phyloP scores from a whole-genome alignment of 495 filamentous ascomycete genomes.

The Polyplosphaeria fusca region DNA sequence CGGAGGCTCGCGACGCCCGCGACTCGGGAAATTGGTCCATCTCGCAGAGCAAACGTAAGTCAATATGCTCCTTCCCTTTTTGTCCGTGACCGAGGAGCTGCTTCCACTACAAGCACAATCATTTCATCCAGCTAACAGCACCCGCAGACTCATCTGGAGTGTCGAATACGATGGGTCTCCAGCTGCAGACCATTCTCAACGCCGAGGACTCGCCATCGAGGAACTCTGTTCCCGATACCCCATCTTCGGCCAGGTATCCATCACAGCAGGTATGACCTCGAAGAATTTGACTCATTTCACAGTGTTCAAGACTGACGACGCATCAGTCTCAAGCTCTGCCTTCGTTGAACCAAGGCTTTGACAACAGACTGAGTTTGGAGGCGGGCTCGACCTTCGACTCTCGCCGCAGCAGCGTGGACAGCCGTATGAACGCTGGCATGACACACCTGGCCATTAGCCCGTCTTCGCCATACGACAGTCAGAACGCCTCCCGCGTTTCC shows the following conservation, averaged over 20 bases:
- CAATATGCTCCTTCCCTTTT: no score
- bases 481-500: constrained; percentile 43
- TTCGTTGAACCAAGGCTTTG: constrained; percentile 41
- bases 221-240: constrained; percentile 40
- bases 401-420: constrained; percentile 46
- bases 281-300: no score
- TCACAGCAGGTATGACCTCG: constrained; percentile 19
- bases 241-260: constrained; percentile 38
- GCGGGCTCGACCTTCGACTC: constrained; percentile 39
- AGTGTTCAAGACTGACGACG: constrained; percentile 1
- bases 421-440: constrained; percentile 42
- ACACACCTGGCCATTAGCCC: constrained; percentile 40
- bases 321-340: constrained; percentile 29
- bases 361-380: constrained; percentile 37
- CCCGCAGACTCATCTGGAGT: constrained; percentile 41
- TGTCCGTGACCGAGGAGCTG: no score
- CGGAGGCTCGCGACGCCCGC: constrained; percentile 31
- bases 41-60: constrained; percentile 40
- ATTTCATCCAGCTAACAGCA: constrained; percentile 6
- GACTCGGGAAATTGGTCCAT: constrained; percentile 40
- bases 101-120: no score
- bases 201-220: constrained; percentile 42
- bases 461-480: constrained; percentile 43
- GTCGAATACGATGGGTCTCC: constrained; percentile 38
- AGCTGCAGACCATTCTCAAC: constrained; percentile 44